Evolutionary conservation across 352 stramenopile species (phyloP), one percentile per base, ranked within the genome.

Genomic region (Globisporangium middletonii): DNA sequence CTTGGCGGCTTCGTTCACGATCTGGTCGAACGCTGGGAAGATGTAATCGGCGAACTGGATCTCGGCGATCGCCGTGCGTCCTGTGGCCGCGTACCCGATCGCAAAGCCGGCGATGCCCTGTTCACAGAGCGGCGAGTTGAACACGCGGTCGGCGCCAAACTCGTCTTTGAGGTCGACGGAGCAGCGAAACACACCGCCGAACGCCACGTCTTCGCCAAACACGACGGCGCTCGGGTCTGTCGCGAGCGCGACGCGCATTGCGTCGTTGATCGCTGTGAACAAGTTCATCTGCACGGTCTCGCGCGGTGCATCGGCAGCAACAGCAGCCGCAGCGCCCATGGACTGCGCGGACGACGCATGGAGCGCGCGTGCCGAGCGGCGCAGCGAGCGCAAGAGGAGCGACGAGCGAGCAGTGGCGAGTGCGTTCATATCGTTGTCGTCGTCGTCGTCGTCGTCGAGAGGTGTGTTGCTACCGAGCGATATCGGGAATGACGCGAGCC

Each of bases 41-140:
- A 99, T 99, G 71, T 99, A 99, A 78, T 99, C 96, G 3, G 92
- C 94, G 48, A 97, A 97, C 71, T 98, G 92, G 60, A 99, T 98
- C 83, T 99, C 97, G 3, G 96, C 96, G 69, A 99, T 98, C 9
- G 95, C 96, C 15, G 96, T 99, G 51, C 89, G 86, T 1, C 97
- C 97, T 50, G 94, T 96, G 8, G 91, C 86, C 1, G 97, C 96
- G 73, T 99, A 99, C 37, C 97, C 97, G 63, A 99, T 97, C 4
- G 91, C 97, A 73, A 99, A 98, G 26, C 96, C 95, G 0, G 85
- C 83, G 57, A 97, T 95, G n/a, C 75, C 84, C 61, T 98, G 97
- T 63, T 99, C 96, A 52, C 82, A 97, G 9, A 99, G 67, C 9
- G 96, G 96, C 46, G 95, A 98, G 72, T 99, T 99, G 69, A 99